Percentiles rank a stretch among this genome's conserved stretches.
phyloP scores from a whole-genome alignment of 129 eudicot genomes.

The Arctium minus region DNA sequence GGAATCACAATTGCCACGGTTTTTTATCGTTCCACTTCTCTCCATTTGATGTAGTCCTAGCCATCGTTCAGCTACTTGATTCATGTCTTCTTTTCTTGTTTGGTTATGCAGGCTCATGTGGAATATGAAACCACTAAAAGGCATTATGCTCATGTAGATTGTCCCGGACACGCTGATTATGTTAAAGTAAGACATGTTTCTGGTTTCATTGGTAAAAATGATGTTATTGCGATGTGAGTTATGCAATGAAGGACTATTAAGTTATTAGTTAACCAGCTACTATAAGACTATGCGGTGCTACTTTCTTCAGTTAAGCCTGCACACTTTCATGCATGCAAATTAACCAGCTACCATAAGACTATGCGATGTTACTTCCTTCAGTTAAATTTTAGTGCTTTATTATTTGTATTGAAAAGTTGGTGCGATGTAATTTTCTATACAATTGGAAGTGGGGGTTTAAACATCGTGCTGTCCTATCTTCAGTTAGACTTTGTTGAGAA shows the following conservation, averaged over 20 bases:
- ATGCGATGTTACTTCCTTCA: not conserved
- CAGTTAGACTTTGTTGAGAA: not conserved
- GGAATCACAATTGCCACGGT: slow-evolving; percentile 94
- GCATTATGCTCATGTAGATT: slow-evolving; percentile 97
- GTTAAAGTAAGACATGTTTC: slow-evolving; percentile 57
- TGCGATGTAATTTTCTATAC: not conserved
- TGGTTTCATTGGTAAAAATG: not conserved
- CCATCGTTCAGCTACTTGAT: not conserved
- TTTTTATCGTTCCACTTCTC: not conserved
- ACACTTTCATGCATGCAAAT: not conserved
- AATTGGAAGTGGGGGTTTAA: not conserved
- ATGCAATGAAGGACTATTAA: not conserved
- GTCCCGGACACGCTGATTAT: slow-evolving; percentile 98
- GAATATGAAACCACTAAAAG: slow-evolving; percentile 94
- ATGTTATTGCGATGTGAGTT: not conserved
- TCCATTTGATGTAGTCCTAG: not conserved
- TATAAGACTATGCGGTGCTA: not conserved
- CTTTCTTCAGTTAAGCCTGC: not conserved
- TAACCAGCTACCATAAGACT: not conserved
- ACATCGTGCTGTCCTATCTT: not conserved
- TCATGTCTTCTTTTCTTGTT: not conserved
- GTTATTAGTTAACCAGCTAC: not conserved
- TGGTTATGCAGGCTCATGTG: slow-evolving; percentile 79
- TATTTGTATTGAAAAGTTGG: not conserved
- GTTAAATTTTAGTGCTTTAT: not conserved